Conservation (phyloP, 169 alveolate genomes). For the Cryptosporidium sp. region DNA sequence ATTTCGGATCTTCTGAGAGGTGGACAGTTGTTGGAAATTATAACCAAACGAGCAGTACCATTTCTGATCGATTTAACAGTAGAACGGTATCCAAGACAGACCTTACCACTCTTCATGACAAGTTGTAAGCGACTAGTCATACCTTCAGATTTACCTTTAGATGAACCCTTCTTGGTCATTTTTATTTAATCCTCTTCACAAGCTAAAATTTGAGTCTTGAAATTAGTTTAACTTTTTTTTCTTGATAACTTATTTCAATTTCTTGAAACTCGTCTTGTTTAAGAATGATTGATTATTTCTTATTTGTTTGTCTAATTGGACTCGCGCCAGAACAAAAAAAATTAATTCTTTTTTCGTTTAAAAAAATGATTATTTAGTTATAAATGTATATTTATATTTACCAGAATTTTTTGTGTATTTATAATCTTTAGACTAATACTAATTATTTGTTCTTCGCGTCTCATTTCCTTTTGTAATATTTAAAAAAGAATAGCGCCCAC, state of each 20-base stretch:
- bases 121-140: constrained; percentile 95
- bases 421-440: background rate
- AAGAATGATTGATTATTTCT: background rate
- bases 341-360: no score
- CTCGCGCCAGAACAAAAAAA: constrained; percentile 8
- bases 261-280: constrained; percentile 19
- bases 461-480: background rate
- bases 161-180: constrained; percentile 89
- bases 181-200: constrained; percentile 44
- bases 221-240: background rate
- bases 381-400: background rate
- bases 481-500: constrained; percentile 17
- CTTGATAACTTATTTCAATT: background rate
- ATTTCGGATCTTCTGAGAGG: constrained; percentile 96
- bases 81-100: constrained; percentile 94
- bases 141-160: constrained; percentile 91
- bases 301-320: constrained; percentile 1
- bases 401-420: background rate
- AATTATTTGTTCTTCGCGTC: constrained; percentile 4
- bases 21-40: constrained; percentile 97
- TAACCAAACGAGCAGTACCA: constrained; percentile 93
- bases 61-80: constrained; percentile 95
- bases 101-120: constrained; percentile 98
- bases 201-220: background rate
- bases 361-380: no score